A percentile compares a stretch with the other conserved stretches of the same genome.
Evolutionary conservation across 495 filamentous ascomycete genomes (phyloP).

Genomic region (Penicillium maclennaniae): DNA sequence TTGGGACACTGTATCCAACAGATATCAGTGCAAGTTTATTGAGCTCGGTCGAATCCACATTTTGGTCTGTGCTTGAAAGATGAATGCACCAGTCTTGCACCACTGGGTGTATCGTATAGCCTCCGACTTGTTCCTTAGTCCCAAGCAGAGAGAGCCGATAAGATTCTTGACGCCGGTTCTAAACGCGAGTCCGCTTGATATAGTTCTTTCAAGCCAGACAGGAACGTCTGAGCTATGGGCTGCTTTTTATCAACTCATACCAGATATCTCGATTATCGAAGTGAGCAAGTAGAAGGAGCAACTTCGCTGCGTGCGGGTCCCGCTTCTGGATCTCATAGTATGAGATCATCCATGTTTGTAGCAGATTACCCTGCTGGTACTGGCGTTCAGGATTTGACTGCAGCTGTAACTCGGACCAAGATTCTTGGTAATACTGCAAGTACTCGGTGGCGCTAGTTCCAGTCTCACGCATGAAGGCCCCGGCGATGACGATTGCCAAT

Average conservation of each 20-base stretch:
- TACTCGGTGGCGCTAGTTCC: constrained; percentile 32
- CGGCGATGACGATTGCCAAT: constrained; percentile 41
- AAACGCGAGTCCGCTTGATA: constrained; percentile 28
- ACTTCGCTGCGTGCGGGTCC: constrained; percentile 29
- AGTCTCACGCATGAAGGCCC: constrained; percentile 36
- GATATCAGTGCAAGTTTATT: constrained; percentile 21
- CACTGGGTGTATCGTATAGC: constrained; percentile 32
- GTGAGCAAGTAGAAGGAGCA: constrained; percentile 43
- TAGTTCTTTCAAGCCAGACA: constrained; percentile 24
- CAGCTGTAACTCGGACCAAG: constrained; percentile 36
- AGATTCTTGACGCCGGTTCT: constrained; percentile 25
- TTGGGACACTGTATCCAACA: constrained; percentile 25
- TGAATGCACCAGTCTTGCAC: constrained; percentile 35
- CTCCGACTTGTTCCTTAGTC: constrained; percentile 22
- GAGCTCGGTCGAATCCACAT: constrained; percentile 10
- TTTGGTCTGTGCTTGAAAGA: constrained; percentile 7
- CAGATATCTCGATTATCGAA: constrained; percentile 51
- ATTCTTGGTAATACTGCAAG: constrained; percentile 35
- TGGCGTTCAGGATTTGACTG: constrained; percentile 26
- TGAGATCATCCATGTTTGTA: constrained; percentile 47
- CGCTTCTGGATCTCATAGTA: constrained; percentile 35
- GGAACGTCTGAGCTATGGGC: constrained; percentile 15
- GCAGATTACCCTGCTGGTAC: constrained; percentile 33
- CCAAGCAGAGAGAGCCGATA: constrained; percentile 31
- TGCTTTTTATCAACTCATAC: constrained; percentile 39